These are phyloP conservation scores for Euphorbia tirucalli DNA, from an alignment of 345 rosid genomes.

Conservation along the genomic window DNA sequence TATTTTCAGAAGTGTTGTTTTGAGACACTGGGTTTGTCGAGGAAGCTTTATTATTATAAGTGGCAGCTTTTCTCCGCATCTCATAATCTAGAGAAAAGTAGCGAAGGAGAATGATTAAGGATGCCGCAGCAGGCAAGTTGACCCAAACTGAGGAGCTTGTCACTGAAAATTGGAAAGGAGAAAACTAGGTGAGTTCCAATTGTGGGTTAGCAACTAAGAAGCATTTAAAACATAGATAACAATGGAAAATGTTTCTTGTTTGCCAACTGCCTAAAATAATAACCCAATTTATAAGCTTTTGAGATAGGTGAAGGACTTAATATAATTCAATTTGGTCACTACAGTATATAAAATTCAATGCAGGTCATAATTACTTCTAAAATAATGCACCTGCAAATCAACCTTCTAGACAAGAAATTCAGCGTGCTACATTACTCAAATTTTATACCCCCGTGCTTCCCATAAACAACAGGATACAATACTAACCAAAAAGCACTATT, in stretches of 20 bases:
- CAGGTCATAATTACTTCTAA: neutral
- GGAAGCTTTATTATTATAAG: slow-evolving; percentile 56
- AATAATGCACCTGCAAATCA: neutral
- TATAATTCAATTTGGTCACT: neutral
- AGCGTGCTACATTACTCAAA: neutral
- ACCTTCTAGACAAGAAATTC: neutral
- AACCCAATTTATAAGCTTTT: neutral
- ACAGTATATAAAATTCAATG: neutral
- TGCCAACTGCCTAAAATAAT: neutral
- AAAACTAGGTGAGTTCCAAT: slow-evolving; percentile 19
- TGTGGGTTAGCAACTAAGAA: slow-evolving; percentile 14
- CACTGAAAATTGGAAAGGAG: slow-evolving; percentile 62
- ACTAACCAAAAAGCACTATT: neutral
- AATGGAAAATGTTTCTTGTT: neutral
- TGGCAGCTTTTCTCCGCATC: slow-evolving; percentile 68
- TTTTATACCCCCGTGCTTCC: neutral
- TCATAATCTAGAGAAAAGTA: slow-evolving; percentile 82
- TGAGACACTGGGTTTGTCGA: slow-evolving; percentile 27
- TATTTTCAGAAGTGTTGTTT: slow-evolving; percentile 44
- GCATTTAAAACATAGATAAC: neutral
- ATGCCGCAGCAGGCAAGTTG: slow-evolving; percentile 90
- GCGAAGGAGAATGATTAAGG: slow-evolving; percentile 72
- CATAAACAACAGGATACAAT: neutral
- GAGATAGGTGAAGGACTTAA: neutral
- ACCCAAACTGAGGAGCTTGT: slow-evolving; percentile 96